Conservation (phyloP, 805 yeast species). For the Zygosaccharomyces gambellarensis region DNA sequence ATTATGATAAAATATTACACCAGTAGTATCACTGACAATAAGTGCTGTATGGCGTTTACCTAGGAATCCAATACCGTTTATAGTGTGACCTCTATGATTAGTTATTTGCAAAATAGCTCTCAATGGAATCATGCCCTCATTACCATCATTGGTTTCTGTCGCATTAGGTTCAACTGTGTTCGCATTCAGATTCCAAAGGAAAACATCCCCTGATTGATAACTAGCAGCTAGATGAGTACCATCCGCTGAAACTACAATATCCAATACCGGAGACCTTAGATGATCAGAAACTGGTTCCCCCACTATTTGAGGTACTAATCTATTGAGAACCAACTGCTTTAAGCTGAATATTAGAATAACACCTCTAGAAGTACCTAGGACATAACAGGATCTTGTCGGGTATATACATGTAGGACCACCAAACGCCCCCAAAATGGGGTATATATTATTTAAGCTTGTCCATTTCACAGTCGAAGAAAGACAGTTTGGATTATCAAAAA, state of each 20-base stretch:
- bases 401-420: constrained; percentile 50
- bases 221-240: constrained; percentile 69
- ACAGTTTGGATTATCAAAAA: constrained; percentile 6
- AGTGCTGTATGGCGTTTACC: constrained; percentile 53
- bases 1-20: constrained; percentile 59
- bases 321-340: constrained; percentile 50
- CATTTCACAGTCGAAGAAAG: constrained; percentile 14
- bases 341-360: constrained; percentile 61
- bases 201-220: constrained; percentile 55
- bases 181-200: constrained; percentile 58
- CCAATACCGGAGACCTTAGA: constrained; percentile 45
- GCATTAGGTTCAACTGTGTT: constrained; percentile 15
- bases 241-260: constrained; percentile 60
- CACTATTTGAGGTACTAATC: constrained; percentile 24
- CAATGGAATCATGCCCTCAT: constrained; percentile 9
- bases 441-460: constrained; percentile 23
- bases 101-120: constrained; percentile 31
- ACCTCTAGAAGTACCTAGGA: constrained; percentile 71
- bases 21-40: constrained; percentile 50
- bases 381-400: constrained; percentile 43
- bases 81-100: constrained; percentile 32
- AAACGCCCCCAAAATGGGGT: constrained; percentile 31
- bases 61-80: constrained; percentile 45
- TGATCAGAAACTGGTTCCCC: constrained; percentile 4
- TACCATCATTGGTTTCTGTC: constrained; percentile 24